Conservation (phyloP, 331 rosid species). For the Quercus phellos region DNA sequence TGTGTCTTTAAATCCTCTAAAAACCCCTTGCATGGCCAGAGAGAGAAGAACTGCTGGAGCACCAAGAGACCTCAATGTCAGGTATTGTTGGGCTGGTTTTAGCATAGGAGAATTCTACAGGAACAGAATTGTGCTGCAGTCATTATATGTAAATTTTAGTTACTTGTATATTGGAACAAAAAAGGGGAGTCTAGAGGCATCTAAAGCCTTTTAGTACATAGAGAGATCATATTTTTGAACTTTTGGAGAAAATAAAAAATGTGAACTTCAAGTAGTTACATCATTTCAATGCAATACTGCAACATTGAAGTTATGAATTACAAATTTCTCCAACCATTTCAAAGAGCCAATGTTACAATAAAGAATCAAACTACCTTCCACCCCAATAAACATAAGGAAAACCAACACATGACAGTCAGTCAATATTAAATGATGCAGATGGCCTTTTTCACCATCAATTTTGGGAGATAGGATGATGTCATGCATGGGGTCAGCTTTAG, state of each 20-base stretch:
- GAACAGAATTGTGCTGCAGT: background rate
- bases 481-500: background rate
- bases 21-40: slow-evolving; percentile 83
- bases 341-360: background rate
- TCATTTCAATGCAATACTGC: background rate
- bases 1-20: slow-evolving; percentile 84
- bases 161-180: background rate
- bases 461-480: too few relatives aligned
- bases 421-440: background rate
- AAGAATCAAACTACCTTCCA: background rate
- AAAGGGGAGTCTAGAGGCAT: background rate
- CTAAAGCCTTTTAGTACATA: background rate
- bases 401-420: background rate
- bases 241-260: background rate
- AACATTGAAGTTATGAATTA: background rate
- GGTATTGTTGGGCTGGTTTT: slow-evolving; percentile 57
- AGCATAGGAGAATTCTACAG: slow-evolving; percentile 72
- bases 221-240: background rate
- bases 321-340: background rate
- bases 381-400: background rate
- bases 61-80: slow-evolving; percentile 73
- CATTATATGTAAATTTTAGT: background rate
- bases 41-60: slow-evolving; percentile 94
- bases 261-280: background rate
- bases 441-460: background rate